These are phyloP conservation scores for Cornus kousa DNA, from an alignment of 148 eudicot genomes.

Conservation along the genomic window DNA sequence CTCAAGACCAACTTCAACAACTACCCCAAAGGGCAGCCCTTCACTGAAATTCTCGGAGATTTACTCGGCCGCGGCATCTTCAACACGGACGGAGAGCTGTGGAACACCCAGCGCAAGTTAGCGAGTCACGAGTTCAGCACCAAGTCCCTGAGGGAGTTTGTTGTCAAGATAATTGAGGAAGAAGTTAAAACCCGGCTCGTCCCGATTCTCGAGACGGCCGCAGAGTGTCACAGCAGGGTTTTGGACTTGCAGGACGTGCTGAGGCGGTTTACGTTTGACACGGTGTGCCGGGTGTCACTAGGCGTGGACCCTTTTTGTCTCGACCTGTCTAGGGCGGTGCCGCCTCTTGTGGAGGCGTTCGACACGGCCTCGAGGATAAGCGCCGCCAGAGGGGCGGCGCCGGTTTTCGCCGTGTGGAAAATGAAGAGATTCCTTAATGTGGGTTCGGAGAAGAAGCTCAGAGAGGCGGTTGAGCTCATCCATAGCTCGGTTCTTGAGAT, in stretches of 20 bases:
- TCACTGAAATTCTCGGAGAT: conserved; percentile 59
- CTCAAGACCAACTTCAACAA: conserved; percentile 58
- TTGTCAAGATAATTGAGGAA: conserved; percentile 48
- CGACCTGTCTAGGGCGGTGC: conserved; percentile 41
- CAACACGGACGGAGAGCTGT: conserved; percentile 70
- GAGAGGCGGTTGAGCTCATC: conserved; percentile 33
- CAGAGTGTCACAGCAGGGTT: conserved; percentile 6
- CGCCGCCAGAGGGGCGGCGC: conserved; percentile 55
- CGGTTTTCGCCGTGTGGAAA: conserved; percentile 56
- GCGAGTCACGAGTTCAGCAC: conserved; percentile 79
- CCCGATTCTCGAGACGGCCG: conserved; percentile 56
- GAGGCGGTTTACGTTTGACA: conserved; percentile 62
- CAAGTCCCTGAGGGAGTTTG: conserved; percentile 55
- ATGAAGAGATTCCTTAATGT: conserved; percentile 46
- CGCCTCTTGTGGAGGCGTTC: conserved; percentile 59
- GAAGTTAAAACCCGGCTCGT: conserved; percentile 51
- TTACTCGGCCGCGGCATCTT: conserved; percentile 70
- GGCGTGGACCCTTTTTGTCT: conserved; percentile 69
- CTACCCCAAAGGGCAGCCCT: conserved; percentile 66
- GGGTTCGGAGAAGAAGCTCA: conserved; percentile 57
- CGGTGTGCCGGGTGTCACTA: conserved; percentile 60
- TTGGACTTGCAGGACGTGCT: conserved; percentile 79
- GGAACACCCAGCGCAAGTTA: conserved; percentile 68
- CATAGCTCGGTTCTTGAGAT: conserved; percentile 35
- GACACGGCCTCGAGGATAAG: conserved; percentile 64